phyloP scores from a whole-genome alignment of 192 early-diverging fungal genomes.

The Paraglomus occultum region DNA sequence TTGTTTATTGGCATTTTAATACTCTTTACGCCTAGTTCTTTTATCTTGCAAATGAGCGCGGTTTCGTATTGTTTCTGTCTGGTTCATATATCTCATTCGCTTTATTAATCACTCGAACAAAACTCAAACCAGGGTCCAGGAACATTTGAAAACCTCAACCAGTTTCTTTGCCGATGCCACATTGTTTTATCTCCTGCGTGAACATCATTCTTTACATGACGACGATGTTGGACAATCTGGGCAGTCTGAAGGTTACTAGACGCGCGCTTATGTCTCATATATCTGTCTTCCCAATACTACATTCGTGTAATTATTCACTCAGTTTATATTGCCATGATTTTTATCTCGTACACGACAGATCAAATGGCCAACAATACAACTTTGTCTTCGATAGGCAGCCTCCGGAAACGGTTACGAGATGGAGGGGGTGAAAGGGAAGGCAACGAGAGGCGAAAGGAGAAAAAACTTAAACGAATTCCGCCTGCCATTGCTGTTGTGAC shows the following conservation, averaged over 20 bases:
- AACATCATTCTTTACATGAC: slow-evolving; percentile 2
- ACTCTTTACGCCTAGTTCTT: not conserved
- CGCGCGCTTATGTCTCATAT: not conserved
- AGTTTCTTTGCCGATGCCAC: slow-evolving; percentile 25
- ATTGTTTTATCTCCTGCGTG: slow-evolving; percentile 20
- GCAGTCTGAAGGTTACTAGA: not conserved
- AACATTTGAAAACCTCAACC: slow-evolving; percentile 14
- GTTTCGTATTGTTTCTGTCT: no score
- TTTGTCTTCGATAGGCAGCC: no score
- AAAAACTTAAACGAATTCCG: no score
- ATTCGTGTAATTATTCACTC: not conserved
- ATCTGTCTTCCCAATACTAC: not conserved
- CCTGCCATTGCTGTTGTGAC: no score
- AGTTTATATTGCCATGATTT: not conserved
- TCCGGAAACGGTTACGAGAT: no score
- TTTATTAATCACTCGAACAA: no score
- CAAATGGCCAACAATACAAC: no score
- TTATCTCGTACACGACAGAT: no score
- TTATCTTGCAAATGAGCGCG: not conserved
- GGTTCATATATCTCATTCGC: no score
- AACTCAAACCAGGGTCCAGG: slow-evolving; percentile 8
- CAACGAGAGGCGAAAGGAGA: no score
- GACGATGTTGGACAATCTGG: not conserved
- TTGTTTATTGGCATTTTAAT: not conserved
- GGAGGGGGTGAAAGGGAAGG: no score